Base-by-base conservation (phyloP, 2,329 filamentous ascomycete species). In the Venturia pyrina region DNA sequence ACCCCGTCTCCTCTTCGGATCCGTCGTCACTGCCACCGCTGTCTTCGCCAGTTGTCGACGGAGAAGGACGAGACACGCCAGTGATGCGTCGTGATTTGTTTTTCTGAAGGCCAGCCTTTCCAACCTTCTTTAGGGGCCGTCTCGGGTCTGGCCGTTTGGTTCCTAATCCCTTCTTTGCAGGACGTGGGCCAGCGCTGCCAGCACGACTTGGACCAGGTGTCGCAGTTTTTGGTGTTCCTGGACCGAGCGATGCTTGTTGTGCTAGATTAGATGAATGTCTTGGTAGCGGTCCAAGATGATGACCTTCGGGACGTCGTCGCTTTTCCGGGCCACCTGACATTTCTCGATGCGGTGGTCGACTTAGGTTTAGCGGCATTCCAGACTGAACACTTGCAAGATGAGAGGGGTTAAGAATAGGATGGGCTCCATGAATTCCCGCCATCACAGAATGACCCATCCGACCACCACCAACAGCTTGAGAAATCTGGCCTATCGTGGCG, bases 191-290 rank as follows among this genome's bases (percentile, higher is more conserved):
- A 3, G 80, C 82, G 68, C 85, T 87, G 56, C 84, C 84, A 1
- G 84, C 83, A n/a, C 85, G 84, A 46, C 80, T 82, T 46, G 69
- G 70, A 8, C 72, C 74, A 72, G 74, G 82, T 0, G 85, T 87
- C 3, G 81, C 80, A 0, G 82, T 78, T 71, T 87, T 87, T 5
- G 85, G 85, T 0, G 85, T 88, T n/a, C 84, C 84, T 21, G 84
- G 85, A 0, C 85, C 85, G 15, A 85, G 76, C 0, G 85, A 87
- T 0, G 83, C 82, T 72, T 87, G 85, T 7, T 85, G 81, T 3
- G 70, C 73, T 8, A 87, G 78, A 66, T 78, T 79, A 21, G 83
- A 85, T 0, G 82, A 81, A 1, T 82, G 78, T 15, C 79, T 75
- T 2, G 84, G 85, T 0, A 87, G 77, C 24, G 78, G 80, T 5